phyloP scores from a whole-genome alignment of 2,329 filamentous ascomycete genomes.

The Cercospora sp. region DNA sequence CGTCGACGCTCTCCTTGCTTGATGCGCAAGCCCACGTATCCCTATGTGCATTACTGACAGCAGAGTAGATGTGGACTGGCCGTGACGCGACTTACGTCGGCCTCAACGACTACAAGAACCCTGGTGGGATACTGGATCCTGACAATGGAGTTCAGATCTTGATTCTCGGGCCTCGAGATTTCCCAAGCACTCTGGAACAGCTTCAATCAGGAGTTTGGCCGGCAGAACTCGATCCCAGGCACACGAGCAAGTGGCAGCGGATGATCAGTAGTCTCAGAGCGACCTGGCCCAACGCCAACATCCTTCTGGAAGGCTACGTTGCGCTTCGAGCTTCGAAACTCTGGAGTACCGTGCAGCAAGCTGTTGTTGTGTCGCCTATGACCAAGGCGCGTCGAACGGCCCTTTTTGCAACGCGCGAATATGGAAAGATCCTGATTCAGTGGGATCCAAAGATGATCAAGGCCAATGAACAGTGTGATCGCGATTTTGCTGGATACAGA shows the following conservation, averaged over 20 bases:
- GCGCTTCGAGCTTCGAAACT: background rate
- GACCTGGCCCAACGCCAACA: background rate
- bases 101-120: background rate
- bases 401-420: background rate
- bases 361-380: background rate
- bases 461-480: background rate
- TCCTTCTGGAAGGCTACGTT: background rate
- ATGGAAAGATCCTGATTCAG: background rate
- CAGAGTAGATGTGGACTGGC: slow-evolving; percentile 1
- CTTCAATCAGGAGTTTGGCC: background rate
- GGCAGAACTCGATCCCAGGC: background rate
- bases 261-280: background rate
- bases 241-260: background rate
- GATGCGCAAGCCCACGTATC: too few relatives aligned
- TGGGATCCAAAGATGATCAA: background rate
- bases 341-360: background rate
- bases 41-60: background rate
- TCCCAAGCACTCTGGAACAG: background rate
- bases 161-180: background rate
- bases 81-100: background rate
- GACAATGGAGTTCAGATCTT: background rate
- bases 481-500: background rate
- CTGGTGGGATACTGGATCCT: background rate
- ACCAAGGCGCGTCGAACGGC: background rate
- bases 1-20: background rate